A percentile compares a stretch with the other conserved stretches of the same genome.
Evolutionary conservation across 805 yeast genomes (phyloP).

Genomic region (Danielia reshetovae): DNA sequence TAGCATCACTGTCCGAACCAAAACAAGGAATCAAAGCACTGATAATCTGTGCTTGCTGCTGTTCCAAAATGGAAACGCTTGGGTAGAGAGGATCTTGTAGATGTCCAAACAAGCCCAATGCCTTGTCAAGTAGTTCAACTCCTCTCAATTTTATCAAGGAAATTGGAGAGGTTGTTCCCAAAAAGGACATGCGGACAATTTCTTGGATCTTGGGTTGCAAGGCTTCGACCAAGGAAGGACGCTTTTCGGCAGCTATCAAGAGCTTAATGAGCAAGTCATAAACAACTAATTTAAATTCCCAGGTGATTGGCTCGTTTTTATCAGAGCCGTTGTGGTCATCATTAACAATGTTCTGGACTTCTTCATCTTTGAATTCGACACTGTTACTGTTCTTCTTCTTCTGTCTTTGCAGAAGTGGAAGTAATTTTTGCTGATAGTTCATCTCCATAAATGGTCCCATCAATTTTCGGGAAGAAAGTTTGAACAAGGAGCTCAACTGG

Average conservation of each 20-base stretch:
- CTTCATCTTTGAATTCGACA: slow-evolving; percentile 37
- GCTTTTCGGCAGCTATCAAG: slow-evolving; percentile 36
- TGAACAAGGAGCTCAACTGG: slow-evolving; percentile 48
- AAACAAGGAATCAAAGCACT: slow-evolving; percentile 90
- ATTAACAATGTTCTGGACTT: slow-evolving; percentile 37
- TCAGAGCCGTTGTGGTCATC: slow-evolving; percentile 33
- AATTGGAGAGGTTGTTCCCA: slow-evolving; percentile 74
- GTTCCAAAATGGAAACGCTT: slow-evolving; percentile 69
- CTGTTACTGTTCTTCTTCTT: slow-evolving; percentile 25
- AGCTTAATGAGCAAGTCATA: slow-evolving; percentile 44
- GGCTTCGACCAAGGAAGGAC: slow-evolving; percentile 34
- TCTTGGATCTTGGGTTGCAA: slow-evolving; percentile 52
- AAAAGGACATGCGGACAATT: slow-evolving; percentile 71
- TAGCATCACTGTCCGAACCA: slow-evolving; percentile 64
- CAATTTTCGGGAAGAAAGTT: slow-evolving; percentile 40
- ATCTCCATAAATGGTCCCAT: slow-evolving; percentile 36
- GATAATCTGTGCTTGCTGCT: slow-evolving; percentile 91
- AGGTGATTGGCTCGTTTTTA: slow-evolving; percentile 52
- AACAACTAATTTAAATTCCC: slow-evolving; percentile 52
- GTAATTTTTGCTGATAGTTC: slow-evolving; percentile 36
- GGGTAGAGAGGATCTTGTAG: slow-evolving; percentile 70
- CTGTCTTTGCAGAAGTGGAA: slow-evolving; percentile 40
- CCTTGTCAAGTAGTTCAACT: slow-evolving; percentile 57
- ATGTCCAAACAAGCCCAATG: slow-evolving; percentile 57
- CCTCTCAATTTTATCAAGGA: slow-evolving; percentile 60